Percentiles rank a stretch among this genome's conserved stretches.
phyloP scores from a whole-genome alignment of 768 basidiomycete species.

The Kwoniella bestiolae region DNA sequence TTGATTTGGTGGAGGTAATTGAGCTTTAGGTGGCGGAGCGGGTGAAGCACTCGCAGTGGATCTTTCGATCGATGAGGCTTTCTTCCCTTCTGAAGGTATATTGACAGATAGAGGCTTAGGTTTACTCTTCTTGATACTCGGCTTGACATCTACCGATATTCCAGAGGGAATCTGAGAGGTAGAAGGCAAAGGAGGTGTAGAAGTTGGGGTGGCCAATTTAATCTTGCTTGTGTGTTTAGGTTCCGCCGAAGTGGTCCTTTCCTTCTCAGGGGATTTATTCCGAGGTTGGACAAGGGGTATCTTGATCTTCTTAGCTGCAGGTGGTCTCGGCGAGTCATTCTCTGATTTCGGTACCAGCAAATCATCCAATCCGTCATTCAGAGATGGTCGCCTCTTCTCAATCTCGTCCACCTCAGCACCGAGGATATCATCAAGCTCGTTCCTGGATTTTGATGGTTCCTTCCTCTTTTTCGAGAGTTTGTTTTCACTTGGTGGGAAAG shows the following conservation, averaged over 20 bases:
- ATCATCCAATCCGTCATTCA: constrained; percentile 5
- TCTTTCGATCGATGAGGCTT: constrained; percentile 3
- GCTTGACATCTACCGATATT: constrained; percentile 2
- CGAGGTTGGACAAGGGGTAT: constrained; percentile 6
- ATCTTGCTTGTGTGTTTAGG: constrained; percentile 2
- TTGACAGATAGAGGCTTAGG: constrained; percentile 8
- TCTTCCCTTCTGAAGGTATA: neutral
- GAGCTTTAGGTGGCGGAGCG: constrained; percentile 3
- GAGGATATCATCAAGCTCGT: constrained; percentile 51
- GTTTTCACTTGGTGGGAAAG: constrained; percentile 8
- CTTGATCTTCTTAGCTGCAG: constrained; percentile 69
- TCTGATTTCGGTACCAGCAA: constrained; percentile 9
- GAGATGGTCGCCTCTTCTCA: constrained; percentile 30
- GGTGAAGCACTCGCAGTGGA: constrained; percentile 1
- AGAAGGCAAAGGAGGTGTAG: neutral
- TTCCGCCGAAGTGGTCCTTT: constrained; percentile 44
- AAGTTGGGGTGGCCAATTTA: neutral
- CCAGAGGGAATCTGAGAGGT: neutral
- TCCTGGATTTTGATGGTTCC: constrained; percentile 23
- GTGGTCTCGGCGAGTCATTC: constrained; percentile 18
- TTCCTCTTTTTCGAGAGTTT: constrained; percentile 36
- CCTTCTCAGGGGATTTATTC: constrained; percentile 63
- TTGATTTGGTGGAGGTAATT: neutral
- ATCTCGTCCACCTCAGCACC: constrained; percentile 56
- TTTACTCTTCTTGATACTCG: constrained; percentile 21